These are phyloP conservation scores for Colletotrichum sp. DNA, from an alignment of 2,329 filamentous ascomycete species.

Conservation along the genomic window DNA sequence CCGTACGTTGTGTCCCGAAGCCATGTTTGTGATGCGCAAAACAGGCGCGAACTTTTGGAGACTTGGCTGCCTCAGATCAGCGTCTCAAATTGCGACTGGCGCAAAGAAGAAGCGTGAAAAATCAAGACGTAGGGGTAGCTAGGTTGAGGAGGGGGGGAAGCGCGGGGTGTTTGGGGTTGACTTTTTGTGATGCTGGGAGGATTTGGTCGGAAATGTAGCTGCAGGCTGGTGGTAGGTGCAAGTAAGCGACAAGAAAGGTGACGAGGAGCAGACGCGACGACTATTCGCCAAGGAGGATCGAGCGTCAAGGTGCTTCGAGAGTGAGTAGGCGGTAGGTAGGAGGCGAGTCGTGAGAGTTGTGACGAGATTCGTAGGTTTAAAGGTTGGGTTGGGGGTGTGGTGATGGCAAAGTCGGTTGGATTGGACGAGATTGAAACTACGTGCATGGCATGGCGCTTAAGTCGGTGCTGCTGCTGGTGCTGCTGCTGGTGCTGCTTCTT, in stretches of 20 bases:
- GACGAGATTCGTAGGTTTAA: not conserved
- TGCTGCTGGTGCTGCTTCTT: not conserved
- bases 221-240: not conserved
- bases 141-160: not conserved
- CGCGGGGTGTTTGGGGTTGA: not conserved
- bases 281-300: not conserved
- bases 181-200: not conserved
- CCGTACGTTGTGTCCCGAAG: constrained; percentile 49
- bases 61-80: not conserved
- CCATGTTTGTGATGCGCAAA: constrained; percentile 34
- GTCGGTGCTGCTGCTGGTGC: not conserved
- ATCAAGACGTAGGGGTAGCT: not conserved
- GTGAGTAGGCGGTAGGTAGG: not conserved
- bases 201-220: not conserved
- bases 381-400: constrained; percentile 6
- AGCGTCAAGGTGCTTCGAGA: not conserved
- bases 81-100: not conserved
- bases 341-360: not conserved
- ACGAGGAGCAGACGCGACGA: constrained; percentile 4
- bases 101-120: not conserved
- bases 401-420: constrained; percentile 10
- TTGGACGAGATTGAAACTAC: constrained; percentile 7
- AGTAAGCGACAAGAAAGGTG: constrained; percentile 3
- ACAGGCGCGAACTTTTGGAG: not conserved
- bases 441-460: constrained; percentile 20